A percentile compares a stretch with the other conserved stretches of the same genome.
These are phyloP conservation scores for Fusarium drepaniforme DNA, from an alignment of 2,329 filamentous ascomycete species.

Conservation along the genomic window DNA sequence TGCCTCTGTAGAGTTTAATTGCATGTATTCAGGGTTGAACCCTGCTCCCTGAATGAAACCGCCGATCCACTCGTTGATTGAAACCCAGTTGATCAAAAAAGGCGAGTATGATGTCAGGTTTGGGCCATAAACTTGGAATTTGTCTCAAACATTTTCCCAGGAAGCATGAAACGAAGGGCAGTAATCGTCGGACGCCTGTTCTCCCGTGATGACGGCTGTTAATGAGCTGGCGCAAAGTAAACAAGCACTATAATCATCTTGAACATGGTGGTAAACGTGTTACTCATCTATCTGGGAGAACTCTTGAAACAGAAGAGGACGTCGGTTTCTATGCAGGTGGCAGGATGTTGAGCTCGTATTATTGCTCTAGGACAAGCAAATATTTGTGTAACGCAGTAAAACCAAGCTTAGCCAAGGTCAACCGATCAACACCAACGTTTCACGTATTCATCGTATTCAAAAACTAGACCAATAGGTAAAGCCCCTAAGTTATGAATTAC, in stretches of 20 bases:
- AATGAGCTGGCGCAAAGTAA: background rate
- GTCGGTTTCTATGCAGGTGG: background rate
- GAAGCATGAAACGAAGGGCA: background rate
- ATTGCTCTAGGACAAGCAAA: background rate
- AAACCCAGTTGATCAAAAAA: background rate
- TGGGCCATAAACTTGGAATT: background rate
- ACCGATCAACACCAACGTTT: background rate
- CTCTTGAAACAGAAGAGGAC: background rate
- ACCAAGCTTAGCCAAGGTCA: background rate
- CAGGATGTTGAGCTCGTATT: background rate
- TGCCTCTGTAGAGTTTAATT: background rate
- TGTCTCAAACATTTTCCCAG: background rate
- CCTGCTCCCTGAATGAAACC: background rate
- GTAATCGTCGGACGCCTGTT: background rate
- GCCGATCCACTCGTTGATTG: background rate
- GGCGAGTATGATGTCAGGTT: conserved; percentile 3
- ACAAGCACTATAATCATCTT: background rate
- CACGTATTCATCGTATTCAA: background rate
- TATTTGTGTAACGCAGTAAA: background rate
- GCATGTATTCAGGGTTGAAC: background rate
- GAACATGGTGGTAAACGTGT: background rate
- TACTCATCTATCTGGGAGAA: background rate
- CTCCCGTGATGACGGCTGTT: background rate
- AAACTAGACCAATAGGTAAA: background rate
- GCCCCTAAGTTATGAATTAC: background rate